Evolutionary conservation across 768 basidiomycete genomes (phyloP), one percentile per base, ranked within the genome.

Genomic region (Pseudohyphozyma bogoriensis): DNA sequence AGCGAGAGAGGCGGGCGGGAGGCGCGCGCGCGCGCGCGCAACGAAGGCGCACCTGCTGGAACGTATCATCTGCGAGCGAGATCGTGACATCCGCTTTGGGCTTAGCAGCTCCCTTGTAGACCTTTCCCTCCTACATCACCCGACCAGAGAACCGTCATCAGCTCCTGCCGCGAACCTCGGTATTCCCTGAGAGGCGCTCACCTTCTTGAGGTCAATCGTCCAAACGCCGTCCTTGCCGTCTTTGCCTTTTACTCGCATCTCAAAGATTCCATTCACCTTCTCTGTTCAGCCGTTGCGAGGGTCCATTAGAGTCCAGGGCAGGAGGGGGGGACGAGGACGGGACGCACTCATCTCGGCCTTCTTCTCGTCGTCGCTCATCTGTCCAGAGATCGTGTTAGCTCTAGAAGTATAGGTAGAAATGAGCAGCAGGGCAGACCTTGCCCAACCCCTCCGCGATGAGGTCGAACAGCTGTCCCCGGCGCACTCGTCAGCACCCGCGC

Each of bases 161-260:
- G 50, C 33, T 51, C 33, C n/a, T 4, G 24, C 16, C 45, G 24
- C 4, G 15, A n/a, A n/a, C n/a, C n/a, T n/a, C n/a, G n/a, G n/a
- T n/a, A n/a, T n/a, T n/a, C n/a, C n/a, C n/a, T 2, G 67, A 7
- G 72, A 68, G 26, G 60, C 60, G 3, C 73, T 71, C 49, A 74
- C 69, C 46, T 76, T 85, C 81, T 96, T 95, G 71, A 93, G 70
- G 78, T 96, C 92, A 68, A 96, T 88, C 10, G 89, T 91, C 89
- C 89, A 95, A 47, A 79, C 79, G 24, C 77, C 85, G 63, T 82
- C 82, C 73, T 86, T 82, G 63, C 87, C 89, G 68, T 87, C 89
- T 52, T 84, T 85, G 89, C 89, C 50, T 46, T 57, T 47, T 28
- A 57, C 58, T 26, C 51, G 37, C 58, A 64, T 60, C 51, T 62